Percentiles rank a stretch among this genome's conserved stretches.
These are phyloP conservation scores for Fusarium albidum DNA, from an alignment of 2,329 filamentous ascomycete species.

Conservation along the genomic window DNA sequence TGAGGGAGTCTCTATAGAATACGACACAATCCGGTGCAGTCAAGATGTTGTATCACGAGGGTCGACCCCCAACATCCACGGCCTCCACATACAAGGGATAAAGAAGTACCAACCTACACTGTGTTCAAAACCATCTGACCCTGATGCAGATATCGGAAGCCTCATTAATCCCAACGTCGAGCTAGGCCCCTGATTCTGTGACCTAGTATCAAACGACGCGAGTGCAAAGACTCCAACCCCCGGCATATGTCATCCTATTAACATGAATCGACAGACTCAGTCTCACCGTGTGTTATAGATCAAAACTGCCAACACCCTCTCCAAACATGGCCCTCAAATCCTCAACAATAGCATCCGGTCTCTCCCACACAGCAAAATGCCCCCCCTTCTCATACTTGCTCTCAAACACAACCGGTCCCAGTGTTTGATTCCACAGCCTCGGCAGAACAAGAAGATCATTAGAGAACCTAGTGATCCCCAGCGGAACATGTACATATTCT, in stretches of 20 bases:
- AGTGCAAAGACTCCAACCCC: too few species aligned
- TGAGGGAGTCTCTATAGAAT: conserved; percentile 13
- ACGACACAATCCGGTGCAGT: not conserved
- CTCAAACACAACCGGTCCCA: conserved; percentile 68
- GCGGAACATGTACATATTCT: conserved; percentile 43
- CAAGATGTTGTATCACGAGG: conserved; percentile 6
- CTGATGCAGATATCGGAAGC: conserved; percentile 11
- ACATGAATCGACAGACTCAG: too few species aligned
- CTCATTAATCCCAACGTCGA: conserved; percentile 8
- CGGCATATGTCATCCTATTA: too few species aligned
- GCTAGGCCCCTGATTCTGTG: conserved; percentile 25
- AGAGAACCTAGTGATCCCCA: conserved; percentile 63
- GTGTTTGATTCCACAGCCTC: conserved; percentile 61
- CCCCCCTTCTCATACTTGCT: conserved; percentile 59
- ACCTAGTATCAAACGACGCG: conserved; percentile 8
- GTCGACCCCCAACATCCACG: conserved; percentile 5
- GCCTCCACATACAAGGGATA: conserved; percentile 14
- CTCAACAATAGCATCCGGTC: conserved; percentile 58
- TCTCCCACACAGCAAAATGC: conserved; percentile 69
- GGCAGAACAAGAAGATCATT: conserved; percentile 64
- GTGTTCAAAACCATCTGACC: too few species aligned
- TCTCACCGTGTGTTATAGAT: too few species aligned
- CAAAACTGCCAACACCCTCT: not conserved
- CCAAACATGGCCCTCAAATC: conserved; percentile 66
- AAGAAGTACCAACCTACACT: not conserved